phyloP scores from a whole-genome alignment of 805 yeast species.

The Cyberlindnera petersonii region DNA sequence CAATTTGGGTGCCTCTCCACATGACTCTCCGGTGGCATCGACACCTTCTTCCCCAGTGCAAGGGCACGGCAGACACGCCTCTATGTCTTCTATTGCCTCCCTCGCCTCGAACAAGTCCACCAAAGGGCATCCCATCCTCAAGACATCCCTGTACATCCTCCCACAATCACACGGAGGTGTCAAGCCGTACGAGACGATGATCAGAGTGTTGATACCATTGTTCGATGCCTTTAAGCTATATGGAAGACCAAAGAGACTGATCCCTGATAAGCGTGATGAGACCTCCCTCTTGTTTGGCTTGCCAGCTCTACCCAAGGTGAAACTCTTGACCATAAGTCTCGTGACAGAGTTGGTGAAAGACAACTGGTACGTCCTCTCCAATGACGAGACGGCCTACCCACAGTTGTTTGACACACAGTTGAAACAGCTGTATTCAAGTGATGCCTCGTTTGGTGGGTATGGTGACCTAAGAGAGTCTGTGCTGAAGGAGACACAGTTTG shows the following conservation, averaged over 20 bases:
- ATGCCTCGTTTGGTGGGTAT: conserved; percentile 9
- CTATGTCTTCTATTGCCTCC: conserved; percentile 12
- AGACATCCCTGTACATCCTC: conserved; percentile 45
- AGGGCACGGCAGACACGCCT: conserved; percentile 6
- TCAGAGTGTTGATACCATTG: conserved; percentile 63
- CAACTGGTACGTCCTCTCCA: conserved; percentile 15
- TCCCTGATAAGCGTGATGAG: conserved; percentile 51
- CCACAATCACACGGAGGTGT: conserved; percentile 75
- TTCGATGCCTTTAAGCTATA: conserved; percentile 67
- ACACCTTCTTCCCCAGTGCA: conserved; percentile 4
- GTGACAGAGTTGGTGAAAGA: conserved; percentile 13
- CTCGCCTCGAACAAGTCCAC: conserved; percentile 10
- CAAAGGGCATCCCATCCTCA: conserved; percentile 9
- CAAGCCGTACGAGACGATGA: conserved; percentile 66
- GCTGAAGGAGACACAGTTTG: conserved; percentile 3
- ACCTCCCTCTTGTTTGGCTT: conserved; percentile 63
- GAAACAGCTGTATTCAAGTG: conserved; percentile 5
- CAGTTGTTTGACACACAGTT: conserved; percentile 10
- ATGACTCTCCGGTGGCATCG: conserved; percentile 6
- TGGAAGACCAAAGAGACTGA: conserved; percentile 66
- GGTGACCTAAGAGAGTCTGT: conserved; percentile 11
- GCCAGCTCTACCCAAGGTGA: conserved; percentile 68
- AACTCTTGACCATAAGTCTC: conserved; percentile 38
- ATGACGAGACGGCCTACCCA: not conserved
- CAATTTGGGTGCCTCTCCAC: conserved; percentile 12